Percentiles rank a stretch among this genome's conserved stretches.
Evolutionary conservation across 805 yeast species (phyloP).

Genomic region (Saccharomyces mikatae): DNA sequence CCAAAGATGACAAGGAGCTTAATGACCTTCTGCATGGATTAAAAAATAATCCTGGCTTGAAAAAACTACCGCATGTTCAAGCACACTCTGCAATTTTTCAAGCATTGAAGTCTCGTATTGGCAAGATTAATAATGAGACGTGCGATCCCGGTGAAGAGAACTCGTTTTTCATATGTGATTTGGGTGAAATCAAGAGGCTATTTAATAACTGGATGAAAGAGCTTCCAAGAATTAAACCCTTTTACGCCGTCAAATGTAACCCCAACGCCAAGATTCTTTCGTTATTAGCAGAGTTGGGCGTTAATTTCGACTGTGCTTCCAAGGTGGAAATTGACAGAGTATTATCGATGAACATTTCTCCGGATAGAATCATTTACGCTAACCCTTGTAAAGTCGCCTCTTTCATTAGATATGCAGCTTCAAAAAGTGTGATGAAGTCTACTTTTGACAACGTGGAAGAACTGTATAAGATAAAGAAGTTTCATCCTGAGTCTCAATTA

Average conservation of each 20-base stretch:
- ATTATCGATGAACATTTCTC: slow-evolving; percentile 51
- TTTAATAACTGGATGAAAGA: slow-evolving; percentile 51
- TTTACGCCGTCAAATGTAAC: slow-evolving; percentile 92
- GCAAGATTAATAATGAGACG: slow-evolving; percentile 42
- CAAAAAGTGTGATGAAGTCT: slow-evolving; percentile 52
- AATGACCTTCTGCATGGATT: slow-evolving; percentile 1
- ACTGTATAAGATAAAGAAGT: slow-evolving; percentile 58
- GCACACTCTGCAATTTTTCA: slow-evolving; percentile 32
- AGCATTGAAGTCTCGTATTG: slow-evolving; percentile 36
- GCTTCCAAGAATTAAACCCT: slow-evolving; percentile 76
- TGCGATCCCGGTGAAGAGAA: slow-evolving; percentile 75
- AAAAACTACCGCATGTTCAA: slow-evolving; percentile 22
- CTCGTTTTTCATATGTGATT: slow-evolving; percentile 82
- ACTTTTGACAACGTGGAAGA: slow-evolving; percentile 89
- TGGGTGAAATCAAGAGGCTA: slow-evolving; percentile 61
- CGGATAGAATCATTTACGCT: slow-evolving; percentile 74
- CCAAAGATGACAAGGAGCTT: slow-evolving; percentile 1
- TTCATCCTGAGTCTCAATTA: slow-evolving; percentile 62
- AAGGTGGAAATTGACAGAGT: slow-evolving; percentile 69
- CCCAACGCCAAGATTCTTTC: slow-evolving; percentile 55
- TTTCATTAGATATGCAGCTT: slow-evolving; percentile 63
- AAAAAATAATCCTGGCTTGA: slow-evolving; percentile 4
- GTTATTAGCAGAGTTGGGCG: slow-evolving; percentile 52
- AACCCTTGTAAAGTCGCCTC: slow-evolving; percentile 91
- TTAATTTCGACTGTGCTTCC: slow-evolving; percentile 90